Evolutionary conservation across 768 basidiomycete species (phyloP).

Genomic region (Pisolithus orientalis): DNA sequence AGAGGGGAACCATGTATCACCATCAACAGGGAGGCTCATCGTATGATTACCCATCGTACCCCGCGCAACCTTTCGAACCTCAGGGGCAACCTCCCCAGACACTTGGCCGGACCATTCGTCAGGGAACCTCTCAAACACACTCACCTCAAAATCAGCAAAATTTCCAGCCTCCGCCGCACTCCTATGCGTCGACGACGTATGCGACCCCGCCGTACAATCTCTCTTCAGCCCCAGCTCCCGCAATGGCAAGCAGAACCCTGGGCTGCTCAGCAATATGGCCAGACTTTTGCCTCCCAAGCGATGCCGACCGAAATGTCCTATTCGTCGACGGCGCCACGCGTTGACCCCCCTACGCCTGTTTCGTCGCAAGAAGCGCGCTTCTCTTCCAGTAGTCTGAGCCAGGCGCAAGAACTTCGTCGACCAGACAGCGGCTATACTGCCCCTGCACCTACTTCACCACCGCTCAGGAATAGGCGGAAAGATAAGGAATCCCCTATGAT

Average conservation of each 20-base stretch:
- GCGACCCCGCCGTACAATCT: constrained; percentile 22
- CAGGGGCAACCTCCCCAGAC: constrained; percentile 20
- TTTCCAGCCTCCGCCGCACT: constrained; percentile 18
- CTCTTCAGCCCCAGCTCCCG: constrained; percentile 11
- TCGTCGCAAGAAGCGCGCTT: constrained; percentile 29
- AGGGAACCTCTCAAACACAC: constrained; percentile 28
- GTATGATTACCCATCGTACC: constrained; percentile 49
- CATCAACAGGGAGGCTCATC: constrained; percentile 35
- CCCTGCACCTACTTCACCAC: constrained; percentile 18
- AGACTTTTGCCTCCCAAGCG: constrained; percentile 28
- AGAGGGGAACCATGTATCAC: constrained; percentile 50
- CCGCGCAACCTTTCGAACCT: constrained; percentile 21
- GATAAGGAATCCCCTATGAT: constrained; percentile 30
- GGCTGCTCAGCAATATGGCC: constrained; percentile 28
- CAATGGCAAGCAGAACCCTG: constrained; percentile 39
- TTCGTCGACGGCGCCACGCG: constrained; percentile 25
- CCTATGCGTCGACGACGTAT: constrained; percentile 27
- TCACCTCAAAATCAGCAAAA: constrained; percentile 22
- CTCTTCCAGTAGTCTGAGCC: constrained; percentile 17
- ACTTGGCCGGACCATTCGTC: constrained; percentile 23
- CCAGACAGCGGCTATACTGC: constrained; percentile 28
- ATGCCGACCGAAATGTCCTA: constrained; percentile 31
- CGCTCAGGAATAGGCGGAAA: constrained; percentile 31
- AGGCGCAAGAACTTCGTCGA: constrained; percentile 28
- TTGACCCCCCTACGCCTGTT: constrained; percentile 24